Evolutionary conservation across 495 filamentous ascomycete genomes (phyloP), one percentile per base, ranked within the genome.

Genomic region (Aspergillus leporis): DNA sequence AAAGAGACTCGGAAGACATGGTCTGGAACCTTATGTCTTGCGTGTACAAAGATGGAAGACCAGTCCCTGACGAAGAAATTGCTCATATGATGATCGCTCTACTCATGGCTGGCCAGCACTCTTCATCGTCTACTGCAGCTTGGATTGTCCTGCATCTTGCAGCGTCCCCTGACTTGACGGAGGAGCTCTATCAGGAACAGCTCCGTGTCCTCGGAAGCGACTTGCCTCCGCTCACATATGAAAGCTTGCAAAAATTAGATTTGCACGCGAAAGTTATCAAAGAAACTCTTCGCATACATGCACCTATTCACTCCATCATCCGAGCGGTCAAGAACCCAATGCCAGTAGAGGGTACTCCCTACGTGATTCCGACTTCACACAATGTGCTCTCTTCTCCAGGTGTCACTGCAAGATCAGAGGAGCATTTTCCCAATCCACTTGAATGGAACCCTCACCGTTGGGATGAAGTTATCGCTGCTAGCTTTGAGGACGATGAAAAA

Each of bases 11-110:
- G 4, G 78, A 85, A 61, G 84, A 87, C 61, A 88, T 88, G 85
- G 84, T 87, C 56, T 87, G 85, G 85, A 86, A 87, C 61, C 71
- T 88, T 46, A 88, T 87, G 85, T 75, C 74, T 32, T 85, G 78
- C 70, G 74, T 67, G 16, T 88, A 88, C 71, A 88, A 87, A 67
- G 76, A 86, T 59, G 85, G 85, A 55, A 82, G 71, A 19, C 78
- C 76, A 5, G 66, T 87, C n/a, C 83, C 85, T 0, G 83, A 88
- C 59, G 68, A 78, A 60, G 83, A 88, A 61, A 72, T 87, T 53
- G 85, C 85, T 5, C 82, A 86, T 62, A 87, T 88, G 78, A 87
- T 88, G 85, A 88, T 88, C 57, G 85, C 84, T 14, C 71, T 87
- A 16, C 74, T 88, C 45, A 85, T 87, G 83, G 85, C 85, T 46